Conservation (phyloP, 1,139 yeast species). For the Suhomyces terraborum region DNA sequence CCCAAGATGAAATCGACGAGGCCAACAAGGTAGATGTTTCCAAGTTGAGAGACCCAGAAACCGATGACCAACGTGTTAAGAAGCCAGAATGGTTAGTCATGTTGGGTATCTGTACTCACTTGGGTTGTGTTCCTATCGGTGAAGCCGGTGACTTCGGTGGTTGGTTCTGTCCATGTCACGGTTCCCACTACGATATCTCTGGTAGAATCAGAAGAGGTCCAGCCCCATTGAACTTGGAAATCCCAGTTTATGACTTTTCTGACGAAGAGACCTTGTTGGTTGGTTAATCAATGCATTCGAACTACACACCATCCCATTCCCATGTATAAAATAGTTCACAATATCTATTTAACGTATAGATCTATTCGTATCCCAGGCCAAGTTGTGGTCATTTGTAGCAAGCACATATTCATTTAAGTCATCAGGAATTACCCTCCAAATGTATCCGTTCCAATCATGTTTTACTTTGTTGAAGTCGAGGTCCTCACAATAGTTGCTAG, state of each 20-base stretch:
- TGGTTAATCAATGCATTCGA: conserved; percentile 39
- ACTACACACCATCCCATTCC: conserved; percentile 8
- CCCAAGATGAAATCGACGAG: conserved; percentile 88
- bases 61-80: conserved; percentile 90
- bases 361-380: conserved; percentile 8
- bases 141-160: conserved; percentile 99
- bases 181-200: conserved; percentile 99
- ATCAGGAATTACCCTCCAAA: conserved; percentile 47
- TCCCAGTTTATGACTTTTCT: conserved; percentile 86
- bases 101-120: conserved; percentile 99
- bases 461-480: conserved; percentile 22
- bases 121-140: conserved; percentile 99
- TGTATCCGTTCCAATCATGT: conserved; percentile 22
- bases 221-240: conserved; percentile 98
- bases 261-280: conserved; percentile 78
- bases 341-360: conserved; percentile 11
- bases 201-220: conserved; percentile 99
- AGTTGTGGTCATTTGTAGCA: conserved; percentile 1
- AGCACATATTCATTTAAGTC: conserved; percentile 27
- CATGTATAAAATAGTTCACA: conserved; percentile 16
- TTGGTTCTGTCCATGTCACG: conserved; percentile 99
- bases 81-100: conserved; percentile 98
- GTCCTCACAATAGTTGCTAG: conserved; percentile 4
- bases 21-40: conserved; percentile 81
- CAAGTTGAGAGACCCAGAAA: conserved; percentile 89